Evolutionary conservation across 2,329 filamentous ascomycete genomes (phyloP).

Genomic region (Lecanoromycetidae sp.): DNA sequence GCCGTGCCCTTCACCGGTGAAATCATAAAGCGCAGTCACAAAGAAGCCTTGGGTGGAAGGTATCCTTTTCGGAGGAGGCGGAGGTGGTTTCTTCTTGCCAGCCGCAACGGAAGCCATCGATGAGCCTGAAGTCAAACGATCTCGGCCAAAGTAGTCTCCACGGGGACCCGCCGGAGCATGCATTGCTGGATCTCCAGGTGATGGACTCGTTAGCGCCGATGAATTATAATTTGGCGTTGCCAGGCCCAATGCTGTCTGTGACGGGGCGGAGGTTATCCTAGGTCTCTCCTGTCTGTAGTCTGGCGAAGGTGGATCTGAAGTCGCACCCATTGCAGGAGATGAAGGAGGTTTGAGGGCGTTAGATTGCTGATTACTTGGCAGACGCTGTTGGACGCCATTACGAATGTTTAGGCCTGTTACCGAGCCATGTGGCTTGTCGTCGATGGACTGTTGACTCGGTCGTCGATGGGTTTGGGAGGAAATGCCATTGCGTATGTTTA

Average conservation of each 20-base stretch:
- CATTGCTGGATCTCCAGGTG: slow-evolving; percentile 22
- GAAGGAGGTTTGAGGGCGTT: slow-evolving; percentile 15
- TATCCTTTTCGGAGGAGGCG: slow-evolving; percentile 51
- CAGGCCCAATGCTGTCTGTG: slow-evolving; percentile 17
- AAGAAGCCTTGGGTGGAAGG: slow-evolving; percentile 40
- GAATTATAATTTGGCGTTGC: slow-evolving; percentile 18
- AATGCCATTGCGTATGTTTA: slow-evolving; percentile 34
- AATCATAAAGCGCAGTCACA: slow-evolving; percentile 64
- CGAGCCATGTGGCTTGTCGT: slow-evolving; percentile 25
- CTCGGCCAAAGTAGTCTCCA: slow-evolving; percentile 35
- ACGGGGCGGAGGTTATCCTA: slow-evolving; percentile 17
- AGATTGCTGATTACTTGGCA: slow-evolving; percentile 26
- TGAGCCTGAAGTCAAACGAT: slow-evolving; percentile 26
- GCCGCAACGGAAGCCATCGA: slow-evolving; percentile 29
- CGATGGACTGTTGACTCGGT: slow-evolving; percentile 30
- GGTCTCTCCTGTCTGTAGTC: slow-evolving; percentile 11
- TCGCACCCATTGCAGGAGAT: slow-evolving; percentile 16
- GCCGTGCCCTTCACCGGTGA: slow-evolving; percentile 54
- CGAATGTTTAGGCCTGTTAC: slow-evolving; percentile 38
- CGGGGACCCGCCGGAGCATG: slow-evolving; percentile 31
- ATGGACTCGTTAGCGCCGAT: slow-evolving; percentile 18
- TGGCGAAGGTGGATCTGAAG: slow-evolving; percentile 17
- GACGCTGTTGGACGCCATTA: slow-evolving; percentile 31
- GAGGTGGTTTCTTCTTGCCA: slow-evolving; percentile 62
- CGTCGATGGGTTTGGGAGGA: slow-evolving; percentile 28